Evolutionary conservation across 192 early-diverging fungal genomes (phyloP), one percentile per base, ranked within the genome.

Genomic region (Phycomyces blakesleeanus): DNA sequence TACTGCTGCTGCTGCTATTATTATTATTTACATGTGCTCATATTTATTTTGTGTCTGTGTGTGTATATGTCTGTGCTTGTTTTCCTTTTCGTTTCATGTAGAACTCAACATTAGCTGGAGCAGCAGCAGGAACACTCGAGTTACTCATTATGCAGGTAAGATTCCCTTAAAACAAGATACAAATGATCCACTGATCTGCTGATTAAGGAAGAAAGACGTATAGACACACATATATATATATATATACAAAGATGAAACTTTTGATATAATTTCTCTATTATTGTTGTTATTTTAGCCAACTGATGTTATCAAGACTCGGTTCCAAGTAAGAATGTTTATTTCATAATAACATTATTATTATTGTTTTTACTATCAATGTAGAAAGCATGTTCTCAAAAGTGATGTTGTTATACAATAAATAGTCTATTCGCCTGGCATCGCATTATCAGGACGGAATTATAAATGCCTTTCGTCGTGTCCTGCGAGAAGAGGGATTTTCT

Each of bases 281-380:
- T 20, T 18, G 44, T 21, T 21, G 18, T 38, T 14, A 50, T 6
- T 37, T n/a, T 66, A 78, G 73, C 76, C 76, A 1, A 71, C 76
- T 10, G 76, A 78, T 38, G 73, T 75, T n/a, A 62, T 78, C 12
- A 78, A 78, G 40, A 78, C 76, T 14, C 56, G 76, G 56, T 77
- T 61, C 57, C 74, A 76, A 52, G 74, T 72, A 68, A 40, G 22
- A 20, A 10, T 11, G 16, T 21, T 56, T 11, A 15, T 47, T 52
- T 22, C 22, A 51, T n/a, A 21, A 18, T 22, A 50, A 38, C 41
- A 38, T 27, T 27, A 29, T 61, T 25, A 20, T 22, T 54, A 6
- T 52, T 52, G 11, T 52, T 52, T 52, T 52, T 52, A 52, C 21
- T n/a, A n/a, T n/a, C n/a, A n/a, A n/a, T n/a, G n/a, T n/a, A n/a